Evolutionary conservation across 768 basidiomycete genomes (phyloP).

Genomic region (Wakefieldia striispora): DNA sequence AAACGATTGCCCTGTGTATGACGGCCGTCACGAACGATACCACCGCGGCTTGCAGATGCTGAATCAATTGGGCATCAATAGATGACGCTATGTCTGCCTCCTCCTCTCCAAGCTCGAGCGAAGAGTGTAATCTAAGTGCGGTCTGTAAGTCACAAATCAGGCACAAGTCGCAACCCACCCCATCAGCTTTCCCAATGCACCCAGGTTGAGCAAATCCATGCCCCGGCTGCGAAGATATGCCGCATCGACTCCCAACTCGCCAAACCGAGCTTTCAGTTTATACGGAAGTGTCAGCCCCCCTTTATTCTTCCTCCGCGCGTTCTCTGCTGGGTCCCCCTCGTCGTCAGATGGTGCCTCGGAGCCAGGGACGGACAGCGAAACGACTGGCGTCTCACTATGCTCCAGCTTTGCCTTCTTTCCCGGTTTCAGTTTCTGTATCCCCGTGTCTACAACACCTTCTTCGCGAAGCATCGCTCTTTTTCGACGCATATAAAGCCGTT

Average conservation of each 20-base stretch:
- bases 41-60: constrained; percentile 42
- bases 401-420: constrained; percentile 27
- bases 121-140: constrained; percentile 27
- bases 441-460: constrained; percentile 1
- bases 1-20: constrained; percentile 49
- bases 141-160: constrained; percentile 3
- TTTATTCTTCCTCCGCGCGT: constrained; percentile 12
- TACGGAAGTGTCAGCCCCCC: constrained; percentile 46
- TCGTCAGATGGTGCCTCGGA: constrained; percentile 8
- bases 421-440: constrained; percentile 36
- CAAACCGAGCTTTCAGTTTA: constrained; percentile 42
- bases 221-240: constrained; percentile 40
- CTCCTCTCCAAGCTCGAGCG: constrained; percentile 22
- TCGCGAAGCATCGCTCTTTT: constrained; percentile 55
- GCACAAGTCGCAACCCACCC: constrained; percentile 34
- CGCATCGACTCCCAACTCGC: constrained; percentile 44
- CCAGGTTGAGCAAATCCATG: constrained; percentile 42
- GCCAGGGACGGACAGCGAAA: constrained; percentile 7
- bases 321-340: constrained; percentile 8
- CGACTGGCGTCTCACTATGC: constrained; percentile 1
- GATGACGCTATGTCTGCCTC: constrained; percentile 23
- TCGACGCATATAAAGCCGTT: constrained; percentile 71
- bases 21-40: constrained; percentile 51
- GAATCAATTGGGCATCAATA: constrained; percentile 51
- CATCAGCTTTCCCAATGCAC: constrained; percentile 38